Evolutionary conservation across 2,329 filamentous ascomycete species (phyloP), one percentile per base, ranked within the genome.

Genomic region (Setomelanomma holmii): DNA sequence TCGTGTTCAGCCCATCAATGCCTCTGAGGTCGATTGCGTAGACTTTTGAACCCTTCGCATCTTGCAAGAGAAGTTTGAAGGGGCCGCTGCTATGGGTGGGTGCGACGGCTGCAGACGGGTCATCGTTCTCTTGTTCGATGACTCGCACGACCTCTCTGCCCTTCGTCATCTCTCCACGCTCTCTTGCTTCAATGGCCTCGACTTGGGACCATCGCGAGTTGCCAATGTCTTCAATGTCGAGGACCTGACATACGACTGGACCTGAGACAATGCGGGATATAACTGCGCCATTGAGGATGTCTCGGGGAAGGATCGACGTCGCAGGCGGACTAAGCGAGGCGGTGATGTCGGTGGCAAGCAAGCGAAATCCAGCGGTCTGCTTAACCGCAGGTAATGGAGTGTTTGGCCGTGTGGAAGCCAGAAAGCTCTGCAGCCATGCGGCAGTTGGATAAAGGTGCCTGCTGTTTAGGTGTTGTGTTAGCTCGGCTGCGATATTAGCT

Each of bases 131-230:
- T 1, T 81, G 81, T 10, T 73, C 70, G 0, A 86, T 82, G 0
- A 95, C 84, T 3, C 93, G 84, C 16, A 98, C 86, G 23, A 99
- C 86, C 71, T 97, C 89, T 8, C 92, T 79, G 0, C 95, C 95
- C 35, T 86, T 84, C 0, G 83, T 90, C 58, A 80, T 84, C 76
- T 93, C 90, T 1, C 90, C 90, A 11, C 89, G 82, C 66, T 89
- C 86, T 39, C 86, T 79, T 38, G 86, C 84, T 73, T 93, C 90
- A 5, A 95, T 85, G 27, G 87, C 86, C 72, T 97, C 91, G 24
- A 96, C 84, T 73, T 97, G 91, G 58, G 91, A 88, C 91, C 93
- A 96, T 45, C 89, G 84, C 63, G 89, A 91, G 45, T 84, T 82
- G 2, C 87, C 84, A 17, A 98, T 82, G 68, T 98, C 93, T 68